Evolutionary conservation across 1,284 basidiomycete species (phyloP), one percentile per base, ranked within the genome.

Genomic region (Cutaneotrichosporon cutaneum): DNA sequence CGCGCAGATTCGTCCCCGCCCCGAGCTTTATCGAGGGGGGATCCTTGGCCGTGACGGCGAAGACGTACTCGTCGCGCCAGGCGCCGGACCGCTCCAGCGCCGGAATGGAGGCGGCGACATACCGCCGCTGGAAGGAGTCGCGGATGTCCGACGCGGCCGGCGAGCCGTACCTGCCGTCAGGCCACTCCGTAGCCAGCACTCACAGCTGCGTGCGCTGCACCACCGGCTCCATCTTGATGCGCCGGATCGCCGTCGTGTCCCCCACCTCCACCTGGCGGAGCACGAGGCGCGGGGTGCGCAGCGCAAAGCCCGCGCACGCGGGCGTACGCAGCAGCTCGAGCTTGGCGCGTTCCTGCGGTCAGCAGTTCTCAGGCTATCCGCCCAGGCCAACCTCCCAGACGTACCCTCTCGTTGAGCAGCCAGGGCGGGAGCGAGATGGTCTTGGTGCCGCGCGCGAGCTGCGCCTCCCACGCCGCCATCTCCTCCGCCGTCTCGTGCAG

Each of bases 141-240:
- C 70, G 70, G 66, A 77, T 75, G 54, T 72, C 69, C 1, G 27
- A 30, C 0, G 68, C 56, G 0, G 64, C 47, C 14, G 74, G 74
- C 0, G 69, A 63, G 22, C 76, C 76, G 56, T 77, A 77, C 30
- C 75, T 59, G 39, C 4, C 5, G 47, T 58, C 24, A 58, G 32
- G n/a, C n/a, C n/a, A n/a, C n/a, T n/a, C n/a, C n/a, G n/a, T n/a
- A n/a, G n/a, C 13, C 14, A 30, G 16, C 53, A 22, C 76, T 59
- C 57, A 76, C 72, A 78, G 58, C 62, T 78, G 77, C 2, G 77
- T 77, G 54, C 67, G 70, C 64, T 78, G 75, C 10, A 78, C 77
- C 4, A 71, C 61, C 0, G 77, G 77, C 62, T 78, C 77, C 59
- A 64, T 74, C 68, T 78, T 78, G 59, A 78, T 78, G 59, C 68